Evolutionary conservation across 345 rosid species (phyloP), one percentile per base, ranked within the genome.

Genomic region (Draba incana): DNA sequence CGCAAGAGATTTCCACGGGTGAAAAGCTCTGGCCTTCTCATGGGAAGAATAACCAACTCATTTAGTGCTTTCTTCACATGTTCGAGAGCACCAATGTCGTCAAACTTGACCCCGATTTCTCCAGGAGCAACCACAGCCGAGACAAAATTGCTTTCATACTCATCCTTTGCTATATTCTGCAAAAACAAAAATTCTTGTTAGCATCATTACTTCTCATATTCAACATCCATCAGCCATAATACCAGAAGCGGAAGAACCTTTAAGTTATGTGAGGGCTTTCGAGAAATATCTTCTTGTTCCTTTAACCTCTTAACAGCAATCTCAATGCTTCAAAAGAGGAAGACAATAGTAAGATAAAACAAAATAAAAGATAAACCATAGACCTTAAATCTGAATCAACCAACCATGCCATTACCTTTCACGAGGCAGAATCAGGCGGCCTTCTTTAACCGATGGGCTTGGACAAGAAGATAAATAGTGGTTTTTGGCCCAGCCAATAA

Each of bases 21-120:
- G 76, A 94, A 94, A 52, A 94, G 96, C 74, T 85, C 97, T 5
- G 99, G 98, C 71, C 99, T 89, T 58, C 88, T 70, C 99, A 94
- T 94, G 64, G 99, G 99, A 77, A 94, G 99, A 85, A 94, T 94
- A 59, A 92, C 99, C 49, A 94, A 87, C 79, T 94, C 99, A 75
- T 94, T 81, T 69, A 94, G 65, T 66, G 99, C 85, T 81, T 79
- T 88, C 76, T 94, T 94, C 62, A 94, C 99, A 52, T 88, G 93
- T 79, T 94, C 98, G 23, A 94, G 99, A 46, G 99, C 98, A 74
- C 98, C 99, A 38, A 94, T 62, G 77, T 94, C 98, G 50, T 89
- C 90, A 78, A 94, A 94, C 63, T 79, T 89, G 57, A 94, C 97
- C 57, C 97, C 99, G 68, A 89, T 86, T 74, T 94, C 99, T 62